phyloP scores from a whole-genome alignment of 129 eudicot genomes.

The Glebionis coronaria region DNA sequence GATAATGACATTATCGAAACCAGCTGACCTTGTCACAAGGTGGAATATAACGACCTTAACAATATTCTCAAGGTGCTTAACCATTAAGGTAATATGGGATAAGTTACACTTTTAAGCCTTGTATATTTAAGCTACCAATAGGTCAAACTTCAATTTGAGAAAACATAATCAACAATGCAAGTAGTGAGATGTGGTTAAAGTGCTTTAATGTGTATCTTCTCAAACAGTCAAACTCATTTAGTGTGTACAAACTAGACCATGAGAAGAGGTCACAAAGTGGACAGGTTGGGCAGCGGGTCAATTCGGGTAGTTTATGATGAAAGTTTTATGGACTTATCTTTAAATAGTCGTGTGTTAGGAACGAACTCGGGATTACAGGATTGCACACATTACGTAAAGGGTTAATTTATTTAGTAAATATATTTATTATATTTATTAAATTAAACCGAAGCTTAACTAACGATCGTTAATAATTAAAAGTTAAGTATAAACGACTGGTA shows the following conservation, averaged over 20 bases:
- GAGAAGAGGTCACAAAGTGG: neutral
- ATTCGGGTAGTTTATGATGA: neutral
- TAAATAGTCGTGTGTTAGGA: too few species aligned
- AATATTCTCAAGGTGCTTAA: constrained; percentile 59
- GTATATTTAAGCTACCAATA: neutral
- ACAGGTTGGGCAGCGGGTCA: neutral
- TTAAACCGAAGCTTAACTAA: too few species aligned
- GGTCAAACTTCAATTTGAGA: neutral
- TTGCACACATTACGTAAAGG: too few species aligned
- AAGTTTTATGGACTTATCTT: too few species aligned
- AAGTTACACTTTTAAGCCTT: constrained; percentile 16
- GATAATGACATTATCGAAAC: constrained; percentile 73
- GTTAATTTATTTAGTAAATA: too few species aligned
- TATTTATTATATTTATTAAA: too few species aligned
- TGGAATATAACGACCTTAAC: constrained; percentile 56
- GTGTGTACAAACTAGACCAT: constrained; percentile 14
- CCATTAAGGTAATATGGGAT: constrained; percentile 60
- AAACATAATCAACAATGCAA: constrained; percentile 21
- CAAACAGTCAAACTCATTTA: constrained; percentile 2
- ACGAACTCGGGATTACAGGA: too few species aligned
- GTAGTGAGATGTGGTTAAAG: too few species aligned
- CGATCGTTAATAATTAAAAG: too few species aligned
- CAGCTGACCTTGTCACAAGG: constrained; percentile 50
- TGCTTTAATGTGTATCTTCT: constrained; percentile 34
- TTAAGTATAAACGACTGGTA: too few species aligned